Evolutionary conservation across 352 stramenopile genomes (phyloP), one percentile per base, ranked within the genome.

Genomic region (Globisporangium recalcitrans): DNA sequence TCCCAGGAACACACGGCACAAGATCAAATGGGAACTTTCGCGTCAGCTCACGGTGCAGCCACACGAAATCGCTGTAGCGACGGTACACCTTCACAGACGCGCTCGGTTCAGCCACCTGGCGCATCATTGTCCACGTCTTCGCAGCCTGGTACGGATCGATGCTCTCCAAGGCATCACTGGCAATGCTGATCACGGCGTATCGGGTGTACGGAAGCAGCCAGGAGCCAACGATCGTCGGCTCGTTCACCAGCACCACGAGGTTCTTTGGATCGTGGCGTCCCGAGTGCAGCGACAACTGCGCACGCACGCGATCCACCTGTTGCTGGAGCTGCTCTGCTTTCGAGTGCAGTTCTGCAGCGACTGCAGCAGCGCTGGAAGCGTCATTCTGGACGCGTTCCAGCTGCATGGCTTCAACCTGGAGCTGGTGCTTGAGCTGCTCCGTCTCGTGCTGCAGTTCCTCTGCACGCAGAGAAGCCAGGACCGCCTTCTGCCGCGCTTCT

Each of bases 11-110:
- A 19, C 73, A 86, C 22, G 85, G 85, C 13, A 94, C 81, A 32
- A 94, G 67, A 26, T 90, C 75, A 52, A 87, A 88, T 21, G 85
- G 85, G 47, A 87, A 92, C n/a, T 79, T 67, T 44, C 74, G 76
- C 44, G 77, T 70, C 11, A 94, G 61, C 55, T 88, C 78, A 16
- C 74, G 69, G 58, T 91, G 81, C 38, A 94, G 72, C 85, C 85
- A 94, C 52, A 92, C 71, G 77, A 94, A 94, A 68, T 94, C 85
- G 59, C 82, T 92, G 74, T 92, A 94, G 5, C 85, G 82, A 21
- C 85, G 82, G 57, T 94, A 94, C 4, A 94, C 85, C 42, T 90
- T 90, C 40, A 94, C 85, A 2, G 78, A 92, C 2, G 82, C 84
- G 60, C 77, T 86, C 0, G 78, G 77, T 31, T 91, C 78, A 14